These are phyloP conservation scores for Polyporus tsugae DNA, from an alignment of 1,284 basidiomycete genomes.

Conservation along the genomic window DNA sequence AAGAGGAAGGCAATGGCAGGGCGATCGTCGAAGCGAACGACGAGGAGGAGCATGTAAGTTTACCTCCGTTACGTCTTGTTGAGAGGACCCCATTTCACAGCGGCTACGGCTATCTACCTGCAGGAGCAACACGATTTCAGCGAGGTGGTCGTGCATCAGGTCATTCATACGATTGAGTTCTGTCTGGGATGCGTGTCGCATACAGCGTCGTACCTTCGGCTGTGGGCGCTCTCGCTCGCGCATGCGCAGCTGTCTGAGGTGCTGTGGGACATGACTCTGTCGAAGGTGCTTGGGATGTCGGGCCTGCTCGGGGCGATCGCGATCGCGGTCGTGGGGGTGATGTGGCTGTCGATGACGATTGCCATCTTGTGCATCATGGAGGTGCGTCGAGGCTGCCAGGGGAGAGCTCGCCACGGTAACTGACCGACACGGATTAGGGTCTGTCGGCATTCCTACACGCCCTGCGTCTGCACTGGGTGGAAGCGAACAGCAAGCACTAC, in stretches of 20 bases:
- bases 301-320: conserved; percentile 68
- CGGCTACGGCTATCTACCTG: conserved; percentile 28
- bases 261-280: conserved; percentile 88
- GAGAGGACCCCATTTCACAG: conserved; percentile 1
- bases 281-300: conserved; percentile 59
- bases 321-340: conserved; percentile 69
- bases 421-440: conserved; percentile 60
- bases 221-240: conserved; percentile 98
- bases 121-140: conserved; percentile 89
- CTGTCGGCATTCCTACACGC: conserved; percentile 96
- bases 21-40: conserved; percentile 75
- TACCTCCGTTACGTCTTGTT: conserved; percentile 18
- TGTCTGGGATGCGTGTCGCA: conserved; percentile 99
- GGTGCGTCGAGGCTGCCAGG: conserved; percentile 52
- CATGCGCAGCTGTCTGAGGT: conserved; percentile 99
- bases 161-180: conserved; percentile 99
- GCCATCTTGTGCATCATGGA: conserved; percentile 91
- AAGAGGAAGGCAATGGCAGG: conserved; percentile 87
- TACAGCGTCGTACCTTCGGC: conserved; percentile 97
- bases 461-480: conserved; percentile 97
- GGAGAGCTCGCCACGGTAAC: conserved; percentile 18
- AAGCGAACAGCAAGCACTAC: conserved; percentile 97
- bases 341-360: conserved; percentile 90
- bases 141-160: conserved; percentile 95
- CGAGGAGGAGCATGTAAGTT: conserved; percentile 72